phyloP scores from a whole-genome alignment of 2,329 filamentous ascomycete genomes.

The Penicillium sp. region DNA sequence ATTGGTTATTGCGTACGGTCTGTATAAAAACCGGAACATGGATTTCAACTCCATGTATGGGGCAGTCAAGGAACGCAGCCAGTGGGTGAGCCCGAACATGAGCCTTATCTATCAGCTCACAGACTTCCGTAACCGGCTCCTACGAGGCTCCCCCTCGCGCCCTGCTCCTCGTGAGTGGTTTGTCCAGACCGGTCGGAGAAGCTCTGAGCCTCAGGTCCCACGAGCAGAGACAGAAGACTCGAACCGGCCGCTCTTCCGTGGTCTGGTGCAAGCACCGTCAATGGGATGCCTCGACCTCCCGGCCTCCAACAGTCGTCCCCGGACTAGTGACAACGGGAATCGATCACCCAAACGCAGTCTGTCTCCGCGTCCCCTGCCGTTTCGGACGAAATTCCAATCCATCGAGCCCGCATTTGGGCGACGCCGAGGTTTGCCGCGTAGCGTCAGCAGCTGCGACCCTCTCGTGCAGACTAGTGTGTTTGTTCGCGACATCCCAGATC shows the following conservation, averaged over 20 bases:
- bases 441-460: conserved; percentile 26
- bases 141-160: conserved; percentile 32
- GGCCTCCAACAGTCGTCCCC: conserved; percentile 24
- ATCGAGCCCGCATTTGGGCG: conserved; percentile 18
- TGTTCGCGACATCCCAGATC: conserved; percentile 37
- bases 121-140: conserved; percentile 54
- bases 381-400: conserved; percentile 38
- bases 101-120: conserved; percentile 67
- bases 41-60: conserved; percentile 66
- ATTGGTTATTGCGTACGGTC: conserved; percentile 63
- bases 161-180: conserved; percentile 38
- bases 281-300: conserved; percentile 26
- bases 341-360: conserved; percentile 33
- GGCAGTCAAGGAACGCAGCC: conserved; percentile 61
- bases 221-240: conserved; percentile 20
- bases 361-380: conserved; percentile 38
- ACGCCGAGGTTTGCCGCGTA: conserved; percentile 19
- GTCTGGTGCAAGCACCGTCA: conserved; percentile 25
- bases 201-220: conserved; percentile 31
- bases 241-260: conserved; percentile 17
- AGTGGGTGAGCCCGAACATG: conserved; percentile 68
- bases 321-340: conserved; percentile 25
- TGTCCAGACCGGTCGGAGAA: conserved; percentile 25
- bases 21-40: conserved; percentile 61
- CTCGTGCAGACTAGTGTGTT: conserved; percentile 38